phyloP scores from a whole-genome alignment of 2,329 filamentous ascomycete species.

The Penicillium sp. region DNA sequence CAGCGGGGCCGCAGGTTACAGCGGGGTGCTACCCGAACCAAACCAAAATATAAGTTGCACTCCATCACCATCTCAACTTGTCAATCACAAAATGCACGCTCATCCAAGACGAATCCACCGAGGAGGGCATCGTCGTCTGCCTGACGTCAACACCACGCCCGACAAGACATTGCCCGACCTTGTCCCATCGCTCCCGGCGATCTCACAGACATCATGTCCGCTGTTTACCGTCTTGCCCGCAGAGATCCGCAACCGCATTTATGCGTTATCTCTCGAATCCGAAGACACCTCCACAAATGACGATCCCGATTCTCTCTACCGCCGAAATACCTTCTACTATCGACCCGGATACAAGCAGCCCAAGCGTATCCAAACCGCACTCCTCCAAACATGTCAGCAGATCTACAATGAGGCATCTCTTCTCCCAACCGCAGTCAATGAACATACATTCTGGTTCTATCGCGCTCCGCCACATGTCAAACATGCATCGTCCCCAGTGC shows the following conservation, averaged over 20 bases:
- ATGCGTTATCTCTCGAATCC: constrained; percentile 6
- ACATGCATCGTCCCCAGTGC: constrained; percentile 6
- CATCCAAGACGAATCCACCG: background rate
- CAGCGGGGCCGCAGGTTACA: background rate
- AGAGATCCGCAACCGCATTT: constrained; percentile 9
- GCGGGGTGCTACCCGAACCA: background rate
- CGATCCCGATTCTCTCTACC: constrained; percentile 13
- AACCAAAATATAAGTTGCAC: background rate
- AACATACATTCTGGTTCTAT: constrained; percentile 32
- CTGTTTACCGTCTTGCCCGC: constrained; percentile 5
- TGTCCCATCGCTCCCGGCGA: background rate
- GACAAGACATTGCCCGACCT: background rate
- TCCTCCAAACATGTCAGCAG: constrained; percentile 41
- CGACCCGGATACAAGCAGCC: constrained; percentile 34
- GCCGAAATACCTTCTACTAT: constrained; percentile 24
- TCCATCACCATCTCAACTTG: background rate
- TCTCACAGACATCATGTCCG: constrained; percentile 2
- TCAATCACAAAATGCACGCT: background rate
- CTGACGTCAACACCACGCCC: no score
- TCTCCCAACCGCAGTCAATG: constrained; percentile 34
- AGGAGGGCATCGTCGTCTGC: background rate
- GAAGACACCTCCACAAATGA: background rate
- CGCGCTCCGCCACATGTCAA: constrained; percentile 20
- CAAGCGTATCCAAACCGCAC: constrained; percentile 27
- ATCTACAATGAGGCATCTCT: constrained; percentile 40